Conservation (phyloP, 2,329 filamentous ascomycete genomes). For the Colletotrichum camelliae region DNA sequence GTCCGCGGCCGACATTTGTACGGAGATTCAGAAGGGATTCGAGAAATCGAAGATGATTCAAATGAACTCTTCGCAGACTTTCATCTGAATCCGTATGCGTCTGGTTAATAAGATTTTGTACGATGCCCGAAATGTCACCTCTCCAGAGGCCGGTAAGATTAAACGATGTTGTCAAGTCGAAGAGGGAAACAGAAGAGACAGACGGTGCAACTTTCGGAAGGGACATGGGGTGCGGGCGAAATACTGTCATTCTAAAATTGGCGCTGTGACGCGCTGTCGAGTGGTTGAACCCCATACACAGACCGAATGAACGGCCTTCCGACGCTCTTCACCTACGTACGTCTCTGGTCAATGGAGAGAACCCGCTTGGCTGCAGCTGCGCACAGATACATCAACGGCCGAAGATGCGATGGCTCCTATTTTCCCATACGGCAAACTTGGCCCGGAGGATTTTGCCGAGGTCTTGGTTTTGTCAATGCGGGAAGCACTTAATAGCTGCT, state of each 20-base stretch:
- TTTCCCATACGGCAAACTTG: neutral
- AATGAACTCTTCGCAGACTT: neutral
- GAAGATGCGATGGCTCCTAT: neutral
- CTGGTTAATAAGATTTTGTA: neutral
- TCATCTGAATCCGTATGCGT: neutral
- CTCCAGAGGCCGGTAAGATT: rapidly evolving
- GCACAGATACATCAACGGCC: neutral
- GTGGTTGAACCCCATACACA: neutral
- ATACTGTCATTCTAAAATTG: neutral
- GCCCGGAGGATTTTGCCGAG: neutral
- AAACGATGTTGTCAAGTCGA: neutral
- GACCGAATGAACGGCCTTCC: neutral
- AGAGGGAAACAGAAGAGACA: neutral
- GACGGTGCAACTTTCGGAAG: neutral
- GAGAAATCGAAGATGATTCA: neutral
- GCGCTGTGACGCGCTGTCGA: neutral
- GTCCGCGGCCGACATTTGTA: neutral
- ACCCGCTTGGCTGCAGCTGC: neutral
- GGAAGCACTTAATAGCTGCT: neutral
- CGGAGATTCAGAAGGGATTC: neutral
- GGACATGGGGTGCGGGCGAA: neutral
- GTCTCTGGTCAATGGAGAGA: neutral
- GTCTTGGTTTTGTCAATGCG: neutral
- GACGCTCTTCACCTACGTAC: neutral
- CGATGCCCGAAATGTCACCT: neutral